A percentile compares a stretch with the other conserved stretches of the same genome.
Conservation (phyloP, 345 rosid species). For the Bruguiera gymnorhiza region DNA sequence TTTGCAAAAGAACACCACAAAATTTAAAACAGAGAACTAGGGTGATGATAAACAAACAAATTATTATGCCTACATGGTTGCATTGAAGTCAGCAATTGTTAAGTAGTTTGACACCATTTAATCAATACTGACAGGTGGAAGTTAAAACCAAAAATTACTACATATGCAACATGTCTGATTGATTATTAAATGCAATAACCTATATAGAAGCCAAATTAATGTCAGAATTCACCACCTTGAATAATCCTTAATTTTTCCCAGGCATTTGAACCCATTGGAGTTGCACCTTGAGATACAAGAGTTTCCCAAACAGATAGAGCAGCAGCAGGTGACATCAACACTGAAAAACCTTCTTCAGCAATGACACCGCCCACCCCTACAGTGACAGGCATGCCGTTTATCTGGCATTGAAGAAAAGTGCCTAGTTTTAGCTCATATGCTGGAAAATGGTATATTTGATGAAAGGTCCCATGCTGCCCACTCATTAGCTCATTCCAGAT, state of each 20-base stretch:
- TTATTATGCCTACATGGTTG: too few relatives aligned
- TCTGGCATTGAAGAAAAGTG: slow-evolving; percentile 37
- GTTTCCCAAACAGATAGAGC: slow-evolving; percentile 71
- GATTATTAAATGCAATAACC: neutral
- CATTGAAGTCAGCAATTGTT: neutral
- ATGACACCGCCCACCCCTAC: slow-evolving; percentile 71
- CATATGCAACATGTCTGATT: too few relatives aligned
- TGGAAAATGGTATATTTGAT: neutral
- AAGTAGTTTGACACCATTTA: neutral
- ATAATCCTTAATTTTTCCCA: slow-evolving; percentile 86
- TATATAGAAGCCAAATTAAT: neutral
- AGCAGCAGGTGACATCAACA: slow-evolving; percentile 68
- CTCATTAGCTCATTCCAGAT: too few relatives aligned
- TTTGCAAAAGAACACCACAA: too few relatives aligned
- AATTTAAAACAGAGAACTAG: too few relatives aligned
- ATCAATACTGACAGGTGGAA: neutral
- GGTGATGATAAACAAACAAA: too few relatives aligned
- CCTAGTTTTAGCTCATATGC: neutral
- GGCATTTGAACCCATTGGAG: slow-evolving; percentile 85
- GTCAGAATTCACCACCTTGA: slow-evolving; percentile 45
- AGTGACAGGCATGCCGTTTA: slow-evolving; percentile 74
- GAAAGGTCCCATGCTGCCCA: too few relatives aligned
- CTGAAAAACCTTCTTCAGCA: slow-evolving; percentile 69
- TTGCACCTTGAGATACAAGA: slow-evolving; percentile 69
- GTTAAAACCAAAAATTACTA: too few relatives aligned